Base-by-base conservation (phyloP, 495 filamentous ascomycete species). In the Apodospora peruviana region DNA sequence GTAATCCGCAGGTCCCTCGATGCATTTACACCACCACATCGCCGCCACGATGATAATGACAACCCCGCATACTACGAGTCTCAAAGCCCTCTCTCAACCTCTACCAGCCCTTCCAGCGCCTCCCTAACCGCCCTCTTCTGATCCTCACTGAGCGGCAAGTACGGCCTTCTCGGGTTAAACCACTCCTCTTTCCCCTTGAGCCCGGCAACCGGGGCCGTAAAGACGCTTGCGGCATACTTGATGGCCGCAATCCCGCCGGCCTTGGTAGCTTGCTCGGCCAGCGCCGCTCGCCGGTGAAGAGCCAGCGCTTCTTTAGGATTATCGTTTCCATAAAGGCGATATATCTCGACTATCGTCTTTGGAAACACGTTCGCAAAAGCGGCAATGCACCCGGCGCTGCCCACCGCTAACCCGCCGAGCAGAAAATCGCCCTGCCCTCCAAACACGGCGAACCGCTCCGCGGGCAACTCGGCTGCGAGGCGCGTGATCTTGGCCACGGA, bases 371-470 rank as follows among this genome's bases (percentile, higher is more conserved):
- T 86, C 40, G 70, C 82, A 58, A 86, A 84, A 3, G 81, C 84
- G 2, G 80, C 76, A 51, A 86, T 83, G 50, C 79, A 83, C 4
- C 84, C 84, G 4, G 79, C 73, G 4, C 73, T 77, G 2, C 83
- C 83, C 1, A 78, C 79, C 7, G 70, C 68, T 14, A 82, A 52
- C 2, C 82, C 84, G 0, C 78, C 83, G 25, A 87, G 62, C 34
- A 89, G 62, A 59, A 87, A 88, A 55, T 87, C 84, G 2, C 80
- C 79, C 60, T 87, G 82, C 0, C 85, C 85, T 7, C 82, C 83
- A 62, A 80, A 87, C 3, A 82, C 75, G 1, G 78, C 77, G 58
- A 89, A 88, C 10, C 73, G 67, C 3, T 74, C 68, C 0, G 69
- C 53, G 0, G 70, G 60, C 48, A 87, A 77, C 14, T 73, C 71